Base-by-base conservation (phyloP, 352 stramenopile species). In the Globisporangium okanoganense region DNA sequence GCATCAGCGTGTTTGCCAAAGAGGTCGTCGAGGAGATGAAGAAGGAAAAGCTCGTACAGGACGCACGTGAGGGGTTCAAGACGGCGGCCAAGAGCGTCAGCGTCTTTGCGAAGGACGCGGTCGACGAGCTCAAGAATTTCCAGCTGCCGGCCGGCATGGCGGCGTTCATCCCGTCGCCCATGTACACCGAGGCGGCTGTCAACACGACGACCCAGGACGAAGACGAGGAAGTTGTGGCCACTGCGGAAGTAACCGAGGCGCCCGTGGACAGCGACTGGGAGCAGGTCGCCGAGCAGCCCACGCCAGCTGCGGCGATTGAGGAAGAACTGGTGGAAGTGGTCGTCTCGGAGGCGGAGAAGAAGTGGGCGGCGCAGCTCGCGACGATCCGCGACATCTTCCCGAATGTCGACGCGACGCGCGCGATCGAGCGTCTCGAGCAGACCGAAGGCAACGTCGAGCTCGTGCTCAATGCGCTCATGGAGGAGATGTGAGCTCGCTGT, bases 331-430 rank as follows among this genome's bases (percentile, higher is more conserved):
- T 78, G 35, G 71, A 73, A 66, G 69, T 75, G 52, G 70, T 64
- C 0, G 58, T 82, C 54, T 85, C 78, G 57, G 72, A 76, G 31
- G 85, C 87, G 31, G 86, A 94, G 70, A 69, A 87, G 53, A 93
- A 95, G 74, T 95, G 86, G 86, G 74, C 77, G 25, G 58, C 62
- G 0, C 72, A 94, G 58, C 69, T 95, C 25, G 70, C 71, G 33
- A 87, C 88, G 67, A 74, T 95, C 54, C 80, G 71, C 49, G 78
- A 90, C 71, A 88, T 95, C 58, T 79, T 95, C 54, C 86, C 86
- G 0, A 72, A 66, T 16, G 78, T 79, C 5, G 77, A 90, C 35
- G 61, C 76, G 20, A 58, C 51, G 16, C 41, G 62, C 25, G 65
- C 82, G 31, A 78, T 92, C 53, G 78, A 88, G 51, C 75, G 75